phyloP scores from a whole-genome alignment of 1,284 basidiomycete genomes.

The Gastroboletus turbinatus region DNA sequence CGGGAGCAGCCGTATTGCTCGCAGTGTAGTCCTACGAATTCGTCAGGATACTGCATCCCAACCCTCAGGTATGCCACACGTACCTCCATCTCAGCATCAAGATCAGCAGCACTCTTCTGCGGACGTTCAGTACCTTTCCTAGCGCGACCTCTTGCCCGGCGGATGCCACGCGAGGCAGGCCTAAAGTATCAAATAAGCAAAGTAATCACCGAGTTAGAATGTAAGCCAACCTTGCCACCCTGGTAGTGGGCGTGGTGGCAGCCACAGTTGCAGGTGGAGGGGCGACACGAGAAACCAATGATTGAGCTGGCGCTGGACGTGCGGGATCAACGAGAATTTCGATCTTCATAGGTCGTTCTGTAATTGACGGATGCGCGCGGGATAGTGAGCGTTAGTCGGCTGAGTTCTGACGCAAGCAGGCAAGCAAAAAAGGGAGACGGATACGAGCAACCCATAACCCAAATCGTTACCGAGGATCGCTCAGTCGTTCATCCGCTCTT shows the following conservation, averaged over 20 bases:
- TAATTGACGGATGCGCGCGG: constrained; percentile 38
- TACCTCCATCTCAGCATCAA: constrained; percentile 87
- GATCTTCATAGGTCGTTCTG: constrained; percentile 98
- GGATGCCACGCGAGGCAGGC: constrained; percentile 45
- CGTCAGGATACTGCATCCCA: background rate
- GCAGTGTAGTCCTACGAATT: constrained; percentile 64
- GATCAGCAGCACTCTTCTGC: constrained; percentile 67
- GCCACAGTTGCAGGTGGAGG: constrained; percentile 44
- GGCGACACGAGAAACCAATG: constrained; percentile 71
- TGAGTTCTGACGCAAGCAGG: constrained; percentile 51
- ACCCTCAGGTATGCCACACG: constrained; percentile 6
- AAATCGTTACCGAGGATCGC: constrained; percentile 43
- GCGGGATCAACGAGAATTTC: constrained; percentile 94
- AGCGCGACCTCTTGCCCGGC: constrained; percentile 53
- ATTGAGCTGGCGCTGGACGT: constrained; percentile 56
- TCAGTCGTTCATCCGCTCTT: constrained; percentile 42
- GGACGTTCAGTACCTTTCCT: constrained; percentile 68
- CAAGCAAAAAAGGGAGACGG: constrained; percentile 42
- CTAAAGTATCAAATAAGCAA: constrained; percentile 11
- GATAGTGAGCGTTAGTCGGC: constrained; percentile 56
- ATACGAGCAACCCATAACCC: constrained; percentile 35
- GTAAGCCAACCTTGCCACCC: constrained; percentile 45
- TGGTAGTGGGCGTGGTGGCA: constrained; percentile 29
- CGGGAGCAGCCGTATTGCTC: constrained; percentile 45
- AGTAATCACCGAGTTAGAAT: background rate